These are phyloP conservation scores for Nephelium lappaceum DNA, from an alignment of 345 rosid species.

Conservation along the genomic window DNA sequence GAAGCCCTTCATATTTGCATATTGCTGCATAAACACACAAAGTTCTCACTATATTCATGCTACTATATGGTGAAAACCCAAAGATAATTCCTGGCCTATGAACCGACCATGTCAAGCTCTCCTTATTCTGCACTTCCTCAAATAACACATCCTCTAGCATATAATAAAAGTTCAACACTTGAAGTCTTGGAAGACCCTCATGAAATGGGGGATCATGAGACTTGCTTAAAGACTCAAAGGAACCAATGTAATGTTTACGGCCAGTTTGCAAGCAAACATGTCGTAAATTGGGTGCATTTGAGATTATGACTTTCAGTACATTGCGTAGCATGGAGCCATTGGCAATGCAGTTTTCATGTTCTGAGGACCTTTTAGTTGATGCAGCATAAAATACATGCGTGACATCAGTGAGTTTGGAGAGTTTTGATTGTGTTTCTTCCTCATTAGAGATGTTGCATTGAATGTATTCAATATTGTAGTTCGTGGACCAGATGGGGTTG, in stretches of 20 bases:
- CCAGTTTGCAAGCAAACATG: slow-evolving; percentile 56
- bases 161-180: slow-evolving; percentile 36
- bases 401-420: slow-evolving; percentile 39
- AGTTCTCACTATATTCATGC: slow-evolving; percentile 37
- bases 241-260: slow-evolving; percentile 36
- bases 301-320: slow-evolving; percentile 39
- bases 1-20: slow-evolving; percentile 44
- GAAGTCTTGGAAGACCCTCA: slow-evolving; percentile 42
- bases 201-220: slow-evolving; percentile 45
- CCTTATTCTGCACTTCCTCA: slow-evolving; percentile 30
- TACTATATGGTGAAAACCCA: slow-evolving; percentile 41
- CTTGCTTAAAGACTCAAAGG: slow-evolving; percentile 27
- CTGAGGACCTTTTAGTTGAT: slow-evolving; percentile 27
- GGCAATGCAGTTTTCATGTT: slow-evolving; percentile 39
- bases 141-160: slow-evolving; percentile 39
- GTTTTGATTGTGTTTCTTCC: slow-evolving; percentile 30
- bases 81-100: slow-evolving; percentile 44
- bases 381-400: slow-evolving; percentile 50
- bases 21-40: slow-evolving; percentile 45
- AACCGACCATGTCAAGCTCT: slow-evolving; percentile 48
- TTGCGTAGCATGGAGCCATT: slow-evolving; percentile 46
- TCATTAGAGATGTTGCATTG: slow-evolving; percentile 43
- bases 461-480: slow-evolving; percentile 40
- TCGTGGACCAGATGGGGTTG: slow-evolving; percentile 30
- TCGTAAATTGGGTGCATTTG: slow-evolving; percentile 38